Evolutionary conservation across 2,329 filamentous ascomycete species (phyloP).

Genomic region (Meredithiella fracta): DNA sequence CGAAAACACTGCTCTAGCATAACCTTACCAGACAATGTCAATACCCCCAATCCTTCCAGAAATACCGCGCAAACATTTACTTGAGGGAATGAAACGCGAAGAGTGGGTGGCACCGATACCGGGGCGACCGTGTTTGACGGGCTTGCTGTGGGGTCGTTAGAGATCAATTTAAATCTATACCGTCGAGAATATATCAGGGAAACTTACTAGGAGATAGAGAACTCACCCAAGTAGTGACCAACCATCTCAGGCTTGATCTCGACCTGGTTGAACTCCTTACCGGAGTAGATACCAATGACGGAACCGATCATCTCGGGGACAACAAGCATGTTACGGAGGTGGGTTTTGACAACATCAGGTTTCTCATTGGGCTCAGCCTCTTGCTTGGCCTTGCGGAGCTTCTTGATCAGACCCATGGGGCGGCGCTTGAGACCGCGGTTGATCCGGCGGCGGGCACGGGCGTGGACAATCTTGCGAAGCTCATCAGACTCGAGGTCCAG

Average conservation of each 20-base stretch:
- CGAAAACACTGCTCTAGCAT: conserved; percentile 10
- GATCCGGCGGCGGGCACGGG: conserved; percentile 95
- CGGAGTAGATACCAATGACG: conserved; percentile 98
- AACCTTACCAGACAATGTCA: conserved; percentile 26
- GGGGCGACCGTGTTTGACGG: conserved; percentile 99
- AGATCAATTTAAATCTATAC: conserved; percentile 1
- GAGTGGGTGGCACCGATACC: conserved; percentile 99
- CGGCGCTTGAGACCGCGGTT: conserved; percentile 99
- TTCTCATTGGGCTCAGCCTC: conserved; percentile 99
- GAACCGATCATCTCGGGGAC: conserved; percentile 99
- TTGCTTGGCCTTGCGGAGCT: conserved; percentile 99
- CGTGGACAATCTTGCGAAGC: conserved; percentile 98
- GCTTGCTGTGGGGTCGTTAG: conserved; percentile 60
- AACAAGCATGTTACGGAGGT: conserved; percentile 99
- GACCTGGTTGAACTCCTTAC: conserved; percentile 99
- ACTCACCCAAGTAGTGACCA: conserved; percentile 97
- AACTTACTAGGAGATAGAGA: conserved; percentile 98
- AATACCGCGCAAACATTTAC: conserved; percentile 36
- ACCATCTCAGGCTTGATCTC: conserved; percentile 99
- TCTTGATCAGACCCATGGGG: conserved; percentile 99
- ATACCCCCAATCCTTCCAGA: conserved; percentile 26
- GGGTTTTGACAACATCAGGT: conserved; percentile 97
- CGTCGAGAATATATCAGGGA: neutral
- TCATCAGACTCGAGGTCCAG: conserved; percentile 97
- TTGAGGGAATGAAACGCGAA: conserved; percentile 99